phyloP scores from a whole-genome alignment of 192 early-diverging fungal genomes.

The Backusella liffmaniae region DNA sequence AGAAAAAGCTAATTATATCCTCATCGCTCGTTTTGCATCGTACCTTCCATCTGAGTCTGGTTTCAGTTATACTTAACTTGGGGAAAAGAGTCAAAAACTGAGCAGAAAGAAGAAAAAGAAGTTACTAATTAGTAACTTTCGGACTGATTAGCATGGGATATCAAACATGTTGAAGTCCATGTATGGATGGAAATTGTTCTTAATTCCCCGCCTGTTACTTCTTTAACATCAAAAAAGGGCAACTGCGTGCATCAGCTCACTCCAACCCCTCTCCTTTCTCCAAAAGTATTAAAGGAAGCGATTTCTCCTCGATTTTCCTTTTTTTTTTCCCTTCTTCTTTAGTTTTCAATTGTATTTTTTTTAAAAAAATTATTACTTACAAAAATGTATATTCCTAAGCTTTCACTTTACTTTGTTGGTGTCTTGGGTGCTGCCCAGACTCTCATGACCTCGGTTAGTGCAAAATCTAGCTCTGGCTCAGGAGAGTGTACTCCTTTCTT shows the following conservation, averaged over 20 bases:
- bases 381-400: conserved; percentile 10
- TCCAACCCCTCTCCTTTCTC: not conserved
- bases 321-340: conserved; percentile 2
- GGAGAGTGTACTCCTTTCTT: not conserved
- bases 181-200: not conserved
- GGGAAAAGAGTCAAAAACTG: not conserved
- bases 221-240: conserved; percentile 8
- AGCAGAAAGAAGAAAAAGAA: not conserved
- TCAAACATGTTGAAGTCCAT: not conserved
- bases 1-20: not conserved
- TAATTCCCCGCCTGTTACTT: conserved; percentile 10
- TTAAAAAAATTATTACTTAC: not conserved
- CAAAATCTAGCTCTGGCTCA: not conserved
- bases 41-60: not conserved
- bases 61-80: not conserved
- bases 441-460: not conserved
- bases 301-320: not conserved
- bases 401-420: not conserved
- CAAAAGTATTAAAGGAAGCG: conserved; percentile 8
- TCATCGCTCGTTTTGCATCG: not conserved
- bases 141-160: not conserved
- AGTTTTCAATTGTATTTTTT: not conserved
- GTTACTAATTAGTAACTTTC: not conserved
- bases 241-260: conserved; percentile 4
- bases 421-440: not conserved